These are phyloP conservation scores for Lasiodiplodia gonubiensis DNA, from an alignment of 2,329 filamentous ascomycete genomes.

Conservation along the genomic window DNA sequence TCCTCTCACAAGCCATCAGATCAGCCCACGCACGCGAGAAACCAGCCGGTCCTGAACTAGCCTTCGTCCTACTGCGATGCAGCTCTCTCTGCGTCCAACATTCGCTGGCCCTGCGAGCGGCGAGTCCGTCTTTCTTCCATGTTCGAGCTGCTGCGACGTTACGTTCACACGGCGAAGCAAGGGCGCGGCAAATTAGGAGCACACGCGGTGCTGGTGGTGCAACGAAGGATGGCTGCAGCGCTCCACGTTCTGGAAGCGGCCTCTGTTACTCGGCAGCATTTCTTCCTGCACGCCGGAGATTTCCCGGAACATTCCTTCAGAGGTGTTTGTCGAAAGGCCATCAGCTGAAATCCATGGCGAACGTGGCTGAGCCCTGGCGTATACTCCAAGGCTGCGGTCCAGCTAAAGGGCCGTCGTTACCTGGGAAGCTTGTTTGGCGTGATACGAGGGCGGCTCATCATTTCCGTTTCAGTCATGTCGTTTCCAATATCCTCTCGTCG, in stretches of 20 bases:
- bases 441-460: background rate
- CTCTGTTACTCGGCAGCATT: too few species aligned
- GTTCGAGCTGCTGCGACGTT: constrained; percentile 8
- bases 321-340: background rate
- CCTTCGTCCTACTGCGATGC: constrained; percentile 15
- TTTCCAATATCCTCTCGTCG: background rate
- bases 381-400: background rate
- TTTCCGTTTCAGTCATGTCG: background rate
- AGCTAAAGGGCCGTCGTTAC: constrained; percentile 4
- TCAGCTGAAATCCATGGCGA: background rate
- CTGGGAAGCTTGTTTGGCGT: background rate
- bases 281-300: background rate
- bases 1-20: constrained; percentile 1
- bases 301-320: background rate
- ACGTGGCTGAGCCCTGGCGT: constrained; percentile 7
- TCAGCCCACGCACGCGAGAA: constrained; percentile 19
- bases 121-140: background rate
- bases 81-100: background rate
- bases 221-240: background rate
- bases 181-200: background rate
- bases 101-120: background rate
- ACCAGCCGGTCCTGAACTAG: background rate
- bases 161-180: background rate
- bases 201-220: constrained; percentile 2
- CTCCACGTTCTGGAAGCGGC: constrained; percentile 22